A percentile compares a stretch with the other conserved stretches of the same genome.
phyloP scores from a whole-genome alignment of 2,329 filamentous ascomycete genomes.

The Gnomoniopsis sp. region DNA sequence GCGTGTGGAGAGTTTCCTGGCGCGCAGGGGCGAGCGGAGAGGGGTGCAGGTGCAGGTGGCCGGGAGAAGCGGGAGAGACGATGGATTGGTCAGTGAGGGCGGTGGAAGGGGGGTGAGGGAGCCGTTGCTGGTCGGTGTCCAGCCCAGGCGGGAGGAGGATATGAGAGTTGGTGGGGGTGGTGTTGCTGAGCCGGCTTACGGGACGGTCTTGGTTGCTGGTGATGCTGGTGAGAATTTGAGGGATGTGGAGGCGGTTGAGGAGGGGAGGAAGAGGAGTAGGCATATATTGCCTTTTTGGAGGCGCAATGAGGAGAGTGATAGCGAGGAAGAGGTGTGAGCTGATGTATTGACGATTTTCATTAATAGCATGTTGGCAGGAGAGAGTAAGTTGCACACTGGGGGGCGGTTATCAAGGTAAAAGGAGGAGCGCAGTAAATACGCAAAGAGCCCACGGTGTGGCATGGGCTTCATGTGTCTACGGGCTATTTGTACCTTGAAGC shows the following conservation, averaged over 20 bases:
- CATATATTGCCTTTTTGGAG: conserved; percentile 13
- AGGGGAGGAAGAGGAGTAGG: background rate
- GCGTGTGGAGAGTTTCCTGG: conserved; percentile 10
- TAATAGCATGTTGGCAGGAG: too few species aligned
- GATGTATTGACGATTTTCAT: background rate
- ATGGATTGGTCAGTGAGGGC: background rate
- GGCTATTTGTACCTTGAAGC: too few species aligned
- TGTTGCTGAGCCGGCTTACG: conserved; percentile 6
- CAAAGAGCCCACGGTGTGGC: too few species aligned
- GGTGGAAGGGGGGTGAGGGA: background rate
- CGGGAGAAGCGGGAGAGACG: background rate
- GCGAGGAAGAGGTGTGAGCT: conserved; percentile 7
- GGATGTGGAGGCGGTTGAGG: background rate
- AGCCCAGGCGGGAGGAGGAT: conserved; percentile 4
- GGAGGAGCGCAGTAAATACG: too few species aligned
- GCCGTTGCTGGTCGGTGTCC: conserved; percentile 12
- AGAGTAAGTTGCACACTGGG: too few species aligned
- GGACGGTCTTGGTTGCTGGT: background rate
- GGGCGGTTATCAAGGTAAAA: too few species aligned
- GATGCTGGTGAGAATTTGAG: background rate
- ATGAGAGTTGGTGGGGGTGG: conserved; percentile 3
- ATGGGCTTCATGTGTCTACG: too few species aligned
- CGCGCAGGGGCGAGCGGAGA: conserved; percentile 2
- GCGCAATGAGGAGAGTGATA: conserved; percentile 15
- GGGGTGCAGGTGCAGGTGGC: background rate